A percentile compares a stretch with the other conserved stretches of the same genome.
phyloP scores from a whole-genome alignment of 768 basidiomycete species.

The Kwoniella newhampshirensis region DNA sequence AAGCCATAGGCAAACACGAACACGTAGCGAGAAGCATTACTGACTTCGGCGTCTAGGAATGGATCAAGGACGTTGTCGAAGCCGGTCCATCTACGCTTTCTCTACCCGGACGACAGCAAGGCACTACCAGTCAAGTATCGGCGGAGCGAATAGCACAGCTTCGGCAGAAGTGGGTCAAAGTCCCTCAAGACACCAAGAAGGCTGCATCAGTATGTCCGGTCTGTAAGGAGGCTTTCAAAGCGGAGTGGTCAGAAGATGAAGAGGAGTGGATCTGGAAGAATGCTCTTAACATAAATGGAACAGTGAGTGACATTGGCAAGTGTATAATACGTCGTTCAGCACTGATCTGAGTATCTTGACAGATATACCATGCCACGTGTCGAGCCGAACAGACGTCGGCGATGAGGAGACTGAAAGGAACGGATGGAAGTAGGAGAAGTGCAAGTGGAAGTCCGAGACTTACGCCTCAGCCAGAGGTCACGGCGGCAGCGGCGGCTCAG shows the following conservation, averaged over 20 bases:
- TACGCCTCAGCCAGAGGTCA: slow-evolving; percentile 20
- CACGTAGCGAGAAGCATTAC: no score
- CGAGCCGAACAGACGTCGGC: slow-evolving; percentile 64
- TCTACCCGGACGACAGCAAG: background rate
- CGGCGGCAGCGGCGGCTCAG: slow-evolving; percentile 3
- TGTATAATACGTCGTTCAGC: background rate
- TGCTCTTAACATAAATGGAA: slow-evolving; percentile 77
- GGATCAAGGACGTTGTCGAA: slow-evolving; percentile 66
- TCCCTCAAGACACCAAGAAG: slow-evolving; percentile 71
- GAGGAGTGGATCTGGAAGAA: slow-evolving; percentile 99
- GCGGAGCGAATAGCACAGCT: slow-evolving; percentile 72
- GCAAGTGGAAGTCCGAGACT: slow-evolving; percentile 24
- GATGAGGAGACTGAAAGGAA: slow-evolving; percentile 23
- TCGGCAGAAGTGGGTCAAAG: slow-evolving; percentile 69
- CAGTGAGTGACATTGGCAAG: slow-evolving; percentile 57
- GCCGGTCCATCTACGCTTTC: slow-evolving; percentile 38
- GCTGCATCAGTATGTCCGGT: slow-evolving; percentile 89
- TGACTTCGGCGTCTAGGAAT: slow-evolving; percentile 63
- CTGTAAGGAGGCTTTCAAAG: slow-evolving; percentile 89
- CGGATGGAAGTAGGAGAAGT: slow-evolving; percentile 12
- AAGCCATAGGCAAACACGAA: slow-evolving; percentile 10
- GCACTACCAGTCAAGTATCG: slow-evolving; percentile 59
- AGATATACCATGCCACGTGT: slow-evolving; percentile 95
- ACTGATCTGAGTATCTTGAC: slow-evolving; percentile 10
- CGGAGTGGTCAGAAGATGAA: slow-evolving; percentile 89